Conservation (phyloP, 768 basidiomycete species). For the Pleurotus eryngii region DNA sequence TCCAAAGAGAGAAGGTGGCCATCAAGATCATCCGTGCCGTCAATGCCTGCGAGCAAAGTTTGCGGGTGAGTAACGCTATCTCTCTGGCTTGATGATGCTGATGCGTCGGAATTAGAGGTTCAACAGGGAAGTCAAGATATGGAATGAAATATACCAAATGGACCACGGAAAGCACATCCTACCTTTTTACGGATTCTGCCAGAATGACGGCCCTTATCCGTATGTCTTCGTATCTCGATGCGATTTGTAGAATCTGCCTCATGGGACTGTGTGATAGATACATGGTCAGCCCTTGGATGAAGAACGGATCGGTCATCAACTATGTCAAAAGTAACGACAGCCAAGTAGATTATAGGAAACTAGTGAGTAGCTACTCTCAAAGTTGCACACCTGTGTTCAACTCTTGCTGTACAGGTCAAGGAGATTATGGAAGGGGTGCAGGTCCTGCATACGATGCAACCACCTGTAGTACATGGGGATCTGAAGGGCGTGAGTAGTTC, state of each 20-base stretch:
- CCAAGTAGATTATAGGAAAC: constrained; percentile 35
- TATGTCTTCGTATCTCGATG: constrained; percentile 19
- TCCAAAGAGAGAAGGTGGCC: constrained; percentile 51
- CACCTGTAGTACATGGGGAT: constrained; percentile 53
- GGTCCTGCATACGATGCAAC: constrained; percentile 47
- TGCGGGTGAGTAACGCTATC: constrained; percentile 29
- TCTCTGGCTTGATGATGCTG: neutral
- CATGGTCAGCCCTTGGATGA: constrained; percentile 58
- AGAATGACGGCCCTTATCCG: constrained; percentile 57
- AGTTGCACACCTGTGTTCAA: no score
- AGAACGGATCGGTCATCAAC: constrained; percentile 45
- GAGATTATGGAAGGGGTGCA: constrained; percentile 43
- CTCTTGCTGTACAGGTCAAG: constrained; percentile 34
- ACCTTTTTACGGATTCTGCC: constrained; percentile 57
- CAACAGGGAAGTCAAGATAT: constrained; percentile 48
- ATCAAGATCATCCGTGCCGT: constrained; percentile 56
- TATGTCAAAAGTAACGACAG: constrained; percentile 39
- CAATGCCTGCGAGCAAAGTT: constrained; percentile 40
- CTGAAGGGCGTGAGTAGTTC: constrained; percentile 48
- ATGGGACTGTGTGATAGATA: constrained; percentile 30
- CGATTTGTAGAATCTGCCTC: neutral
- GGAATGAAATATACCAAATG: constrained; percentile 28
- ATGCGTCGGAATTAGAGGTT: constrained; percentile 37
- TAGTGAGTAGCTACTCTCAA: no score
- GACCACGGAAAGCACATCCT: constrained; percentile 51